phyloP scores from a whole-genome alignment of 352 stramenopile species.

The Hyaloperonospora arabidopsidis region DNA sequence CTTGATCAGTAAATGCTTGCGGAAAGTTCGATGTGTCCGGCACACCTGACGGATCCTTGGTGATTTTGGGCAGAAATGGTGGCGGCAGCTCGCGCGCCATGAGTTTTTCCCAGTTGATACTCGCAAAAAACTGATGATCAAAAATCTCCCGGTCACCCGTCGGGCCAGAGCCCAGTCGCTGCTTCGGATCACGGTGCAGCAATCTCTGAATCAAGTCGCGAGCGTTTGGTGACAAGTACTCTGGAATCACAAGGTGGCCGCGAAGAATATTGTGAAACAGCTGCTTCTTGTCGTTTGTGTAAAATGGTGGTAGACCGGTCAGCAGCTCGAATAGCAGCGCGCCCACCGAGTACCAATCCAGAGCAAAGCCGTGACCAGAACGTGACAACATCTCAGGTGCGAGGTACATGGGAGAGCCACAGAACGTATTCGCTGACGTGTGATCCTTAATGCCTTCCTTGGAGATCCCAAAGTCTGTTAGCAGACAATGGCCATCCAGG shows the following conservation, averaged over 20 bases:
- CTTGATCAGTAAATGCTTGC: slow-evolving; percentile 77
- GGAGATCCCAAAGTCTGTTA: slow-evolving; percentile 84
- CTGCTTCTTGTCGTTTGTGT: slow-evolving; percentile 86
- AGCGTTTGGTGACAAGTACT: slow-evolving; percentile 69
- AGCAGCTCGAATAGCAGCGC: slow-evolving; percentile 74
- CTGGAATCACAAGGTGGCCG: slow-evolving; percentile 69
- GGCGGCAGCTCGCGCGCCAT: slow-evolving; percentile 70
- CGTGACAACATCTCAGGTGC: slow-evolving; percentile 77
- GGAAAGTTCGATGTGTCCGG: slow-evolving; percentile 84
- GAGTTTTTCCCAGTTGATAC: slow-evolving; percentile 82
- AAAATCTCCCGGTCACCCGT: slow-evolving; percentile 79
- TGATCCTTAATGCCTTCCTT: slow-evolving; percentile 85
- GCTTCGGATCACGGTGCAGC: slow-evolving; percentile 72
- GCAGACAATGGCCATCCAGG: slow-evolving; percentile 66
- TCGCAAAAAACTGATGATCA: slow-evolving; percentile 75
- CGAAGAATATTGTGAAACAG: slow-evolving; percentile 87
- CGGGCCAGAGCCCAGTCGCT: slow-evolving; percentile 65
- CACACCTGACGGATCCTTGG: slow-evolving; percentile 52
- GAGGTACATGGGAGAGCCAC: slow-evolving; percentile 80
- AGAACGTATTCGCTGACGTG: slow-evolving; percentile 82
- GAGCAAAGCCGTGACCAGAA: slow-evolving; percentile 68
- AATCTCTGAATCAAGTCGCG: slow-evolving; percentile 74
- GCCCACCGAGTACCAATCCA: slow-evolving; percentile 84
- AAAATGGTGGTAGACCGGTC: slow-evolving; percentile 79
- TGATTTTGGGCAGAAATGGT: slow-evolving; percentile 83